These are phyloP conservation scores for Dillenia suffruticosa DNA, from an alignment of 164 flowering plant species.

Conservation along the genomic window DNA sequence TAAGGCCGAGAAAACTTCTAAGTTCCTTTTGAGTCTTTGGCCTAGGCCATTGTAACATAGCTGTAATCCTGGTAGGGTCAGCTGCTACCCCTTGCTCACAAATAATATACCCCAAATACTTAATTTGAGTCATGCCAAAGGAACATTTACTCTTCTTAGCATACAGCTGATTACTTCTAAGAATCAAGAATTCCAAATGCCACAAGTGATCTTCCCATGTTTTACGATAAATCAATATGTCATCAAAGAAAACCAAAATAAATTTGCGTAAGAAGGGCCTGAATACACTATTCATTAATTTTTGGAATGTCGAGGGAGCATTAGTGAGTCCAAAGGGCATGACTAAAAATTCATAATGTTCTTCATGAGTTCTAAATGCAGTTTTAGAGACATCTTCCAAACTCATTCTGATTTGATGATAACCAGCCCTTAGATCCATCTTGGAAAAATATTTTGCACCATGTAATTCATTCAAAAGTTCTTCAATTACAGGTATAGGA, in stretches of 20 bases:
- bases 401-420: constrained; percentile 14
- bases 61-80: constrained; percentile 4
- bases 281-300: constrained; percentile 9
- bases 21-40: not conserved
- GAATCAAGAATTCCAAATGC: not conserved
- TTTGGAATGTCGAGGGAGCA: constrained; percentile 5
- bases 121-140: not conserved
- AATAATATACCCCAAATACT: constrained; percentile 8
- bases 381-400: constrained; percentile 6
- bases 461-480: constrained; percentile 9
- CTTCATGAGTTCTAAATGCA: constrained; percentile 4
- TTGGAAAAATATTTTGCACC: constrained; percentile 12
- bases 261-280: not conserved
- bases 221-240: constrained; percentile 10
- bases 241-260: constrained; percentile 15
- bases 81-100: not conserved
- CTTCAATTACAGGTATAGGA: constrained; percentile 8
- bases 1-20: constrained; percentile 6
- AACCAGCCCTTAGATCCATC: constrained; percentile 7
- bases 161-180: not conserved
- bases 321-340: constrained; percentile 1
- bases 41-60: not conserved
- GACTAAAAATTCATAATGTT: not conserved
- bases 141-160: constrained; percentile 1
- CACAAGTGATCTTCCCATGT: not conserved